Conservation (phyloP, 2,329 filamentous ascomycete genomes). For the Aspergillus hortae region DNA sequence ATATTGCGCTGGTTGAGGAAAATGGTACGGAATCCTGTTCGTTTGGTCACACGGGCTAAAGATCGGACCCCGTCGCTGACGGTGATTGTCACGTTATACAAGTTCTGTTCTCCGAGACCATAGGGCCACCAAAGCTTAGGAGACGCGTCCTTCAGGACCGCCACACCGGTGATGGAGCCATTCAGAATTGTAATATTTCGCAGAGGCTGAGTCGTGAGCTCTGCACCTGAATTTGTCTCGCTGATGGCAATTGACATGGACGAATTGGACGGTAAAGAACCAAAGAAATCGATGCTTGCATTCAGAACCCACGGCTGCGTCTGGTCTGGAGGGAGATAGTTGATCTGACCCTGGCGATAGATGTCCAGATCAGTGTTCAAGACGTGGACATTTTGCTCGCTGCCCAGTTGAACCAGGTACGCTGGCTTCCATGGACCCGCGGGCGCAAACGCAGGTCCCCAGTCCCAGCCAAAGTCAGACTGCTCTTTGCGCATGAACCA, state of each 20-base stretch:
- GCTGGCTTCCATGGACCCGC: conserved; percentile 62
- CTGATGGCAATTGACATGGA: conserved; percentile 47
- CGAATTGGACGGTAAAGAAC: conserved; percentile 43
- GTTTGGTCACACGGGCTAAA: conserved; percentile 49
- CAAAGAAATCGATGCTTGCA: conserved; percentile 57
- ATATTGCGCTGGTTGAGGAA: conserved; percentile 56
- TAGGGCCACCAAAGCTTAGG: conserved; percentile 61
- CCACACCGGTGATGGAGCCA: conserved; percentile 49
- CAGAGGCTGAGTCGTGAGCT: conserved; percentile 38
- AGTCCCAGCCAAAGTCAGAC: conserved; percentile 64
- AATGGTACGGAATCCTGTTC: conserved; percentile 61
- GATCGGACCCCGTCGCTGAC: conserved; percentile 35
- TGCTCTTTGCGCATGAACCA: conserved; percentile 60
- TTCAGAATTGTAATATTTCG: conserved; percentile 39
- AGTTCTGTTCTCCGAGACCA: conserved; percentile 54
- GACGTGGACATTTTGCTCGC: conserved; percentile 43
- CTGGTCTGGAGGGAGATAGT: conserved; percentile 57
- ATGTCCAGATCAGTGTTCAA: conserved; percentile 57
- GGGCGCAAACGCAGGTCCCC: conserved; percentile 60
- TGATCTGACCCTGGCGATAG: conserved; percentile 56
- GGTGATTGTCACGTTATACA: conserved; percentile 55
- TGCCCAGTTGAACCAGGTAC: conserved; percentile 51
- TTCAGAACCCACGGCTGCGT: conserved; percentile 58
- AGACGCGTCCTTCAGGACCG: conserved; percentile 39
- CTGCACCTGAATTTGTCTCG: conserved; percentile 38